Base-by-base conservation (phyloP, 495 filamentous ascomycete genomes). In the Aspergillus hancockii region DNA sequence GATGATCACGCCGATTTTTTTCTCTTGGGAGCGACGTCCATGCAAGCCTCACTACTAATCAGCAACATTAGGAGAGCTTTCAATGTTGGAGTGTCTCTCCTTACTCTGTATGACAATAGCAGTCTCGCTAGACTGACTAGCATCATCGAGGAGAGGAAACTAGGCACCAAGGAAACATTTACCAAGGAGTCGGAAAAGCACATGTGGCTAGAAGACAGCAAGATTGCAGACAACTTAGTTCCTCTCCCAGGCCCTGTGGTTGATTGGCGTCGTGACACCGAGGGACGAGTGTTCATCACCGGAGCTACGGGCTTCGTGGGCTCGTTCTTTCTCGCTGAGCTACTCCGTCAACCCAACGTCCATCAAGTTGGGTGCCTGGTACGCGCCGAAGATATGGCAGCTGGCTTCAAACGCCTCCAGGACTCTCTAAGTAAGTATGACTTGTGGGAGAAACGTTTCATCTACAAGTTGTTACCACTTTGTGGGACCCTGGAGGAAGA, bases 291-390 rank as follows among this genome's bases (percentile, higher is more conserved):
- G 8, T 47, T 55, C 23, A n/a, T 55, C 21, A 55, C 53, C 4
- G 53, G 21, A 41, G 66, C 57, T 16, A 47, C 51, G 12, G 53
- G 53, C 23, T 55, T 30, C 16, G 12, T 55, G 0, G 53, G 53
- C 16, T 23, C 53, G 18, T 55, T 45, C 23, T 55, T 55, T 22
- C 40, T 55, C 19, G 36, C 22, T 19, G 22, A 46, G n/a, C 53
- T 55, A 10, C 21, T 46, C 12, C 22, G 30, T 22, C 38, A 14
- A 13, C 53, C 38, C 13, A 25, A 47, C 7, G 53, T 55, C 19
- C 14, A 45, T 21, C 12, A 25, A 5, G 23, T 55, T 3, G 36
- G 38, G 12, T 55, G 53, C 16, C 34, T 55, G 22, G 53, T 55
- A 12, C 36, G 53, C 4, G 53, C 53, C 2, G 22, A 18, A 2